phyloP scores from a whole-genome alignment of 2,329 filamentous ascomycete species.

The Aspergillus aculeatus region DNA sequence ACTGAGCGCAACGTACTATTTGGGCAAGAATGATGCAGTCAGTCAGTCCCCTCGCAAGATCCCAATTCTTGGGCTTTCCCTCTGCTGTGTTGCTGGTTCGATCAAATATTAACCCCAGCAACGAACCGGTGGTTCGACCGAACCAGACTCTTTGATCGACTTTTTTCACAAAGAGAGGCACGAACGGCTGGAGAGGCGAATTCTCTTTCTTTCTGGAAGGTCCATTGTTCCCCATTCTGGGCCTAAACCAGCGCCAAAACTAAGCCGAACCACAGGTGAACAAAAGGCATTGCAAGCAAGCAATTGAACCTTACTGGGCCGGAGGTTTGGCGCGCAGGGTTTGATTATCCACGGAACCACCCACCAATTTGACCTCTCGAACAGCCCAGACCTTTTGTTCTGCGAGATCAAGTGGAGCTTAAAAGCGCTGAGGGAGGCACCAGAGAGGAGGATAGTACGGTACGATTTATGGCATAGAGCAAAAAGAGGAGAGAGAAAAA shows the following conservation, averaged over 20 bases:
- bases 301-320: background rate
- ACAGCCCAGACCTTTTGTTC: background rate
- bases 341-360: background rate
- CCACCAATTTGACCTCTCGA: background rate
- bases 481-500: background rate
- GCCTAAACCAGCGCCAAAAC: background rate
- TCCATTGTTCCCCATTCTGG: background rate
- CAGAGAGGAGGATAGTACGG: background rate
- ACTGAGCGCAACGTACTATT: background rate
- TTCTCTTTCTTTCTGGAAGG: background rate
- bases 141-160: background rate
- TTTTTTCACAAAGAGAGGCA: background rate
- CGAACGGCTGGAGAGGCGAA: constrained; percentile 1
- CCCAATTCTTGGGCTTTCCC: background rate
- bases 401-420: background rate
- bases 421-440: background rate
- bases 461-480: background rate
- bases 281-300: background rate
- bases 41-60: too few relatives aligned
- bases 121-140: background rate
- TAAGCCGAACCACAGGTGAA: background rate
- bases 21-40: too few relatives aligned
- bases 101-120: background rate
- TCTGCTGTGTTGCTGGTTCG: background rate
- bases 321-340: background rate